Conservation (phyloP, 1,284 basidiomycete species). For the Microbotryum violaceum region DNA sequence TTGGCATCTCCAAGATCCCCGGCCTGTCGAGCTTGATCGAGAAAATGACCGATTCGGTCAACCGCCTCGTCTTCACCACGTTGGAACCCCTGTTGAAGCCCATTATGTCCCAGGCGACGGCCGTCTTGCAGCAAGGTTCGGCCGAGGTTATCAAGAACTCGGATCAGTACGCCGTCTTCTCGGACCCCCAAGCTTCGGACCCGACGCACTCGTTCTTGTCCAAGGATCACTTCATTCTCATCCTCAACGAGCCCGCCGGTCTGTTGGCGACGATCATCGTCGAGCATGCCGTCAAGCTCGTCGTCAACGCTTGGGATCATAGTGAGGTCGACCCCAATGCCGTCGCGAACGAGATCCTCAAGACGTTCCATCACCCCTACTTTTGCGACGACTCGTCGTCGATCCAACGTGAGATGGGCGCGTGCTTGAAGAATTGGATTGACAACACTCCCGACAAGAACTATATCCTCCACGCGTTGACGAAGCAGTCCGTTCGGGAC, state of each 20-base stretch:
- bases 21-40: conserved; percentile 60
- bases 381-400: conserved; percentile 62
- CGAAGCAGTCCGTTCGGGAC: conserved; percentile 35
- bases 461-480: conserved; percentile 36
- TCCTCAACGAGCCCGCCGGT: conserved; percentile 35
- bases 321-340: conserved; percentile 47
- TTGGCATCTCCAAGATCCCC: conserved; percentile 67
- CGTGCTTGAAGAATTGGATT: conserved; percentile 52
- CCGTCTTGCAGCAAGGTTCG: conserved; percentile 37
- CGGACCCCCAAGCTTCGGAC: conserved; percentile 39
- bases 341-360: conserved; percentile 51
- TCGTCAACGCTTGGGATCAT: conserved; percentile 72
- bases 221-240: conserved; percentile 35
- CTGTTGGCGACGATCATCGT: conserved; percentile 45
- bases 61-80: conserved; percentile 40
- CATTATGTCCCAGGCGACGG: conserved; percentile 33
- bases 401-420: conserved; percentile 70
- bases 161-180: conserved; percentile 31
- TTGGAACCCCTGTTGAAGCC: conserved; percentile 38
- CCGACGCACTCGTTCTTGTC: conserved; percentile 38
- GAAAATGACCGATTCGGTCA: conserved; percentile 62
- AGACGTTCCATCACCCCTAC: conserved; percentile 80
- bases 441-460: conserved; percentile 37
- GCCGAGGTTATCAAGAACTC: conserved; percentile 39
- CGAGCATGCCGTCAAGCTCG: conserved; percentile 53